Conservation (phyloP, 176 grass and related monocot species). For the Musa acuminata region DNA sequence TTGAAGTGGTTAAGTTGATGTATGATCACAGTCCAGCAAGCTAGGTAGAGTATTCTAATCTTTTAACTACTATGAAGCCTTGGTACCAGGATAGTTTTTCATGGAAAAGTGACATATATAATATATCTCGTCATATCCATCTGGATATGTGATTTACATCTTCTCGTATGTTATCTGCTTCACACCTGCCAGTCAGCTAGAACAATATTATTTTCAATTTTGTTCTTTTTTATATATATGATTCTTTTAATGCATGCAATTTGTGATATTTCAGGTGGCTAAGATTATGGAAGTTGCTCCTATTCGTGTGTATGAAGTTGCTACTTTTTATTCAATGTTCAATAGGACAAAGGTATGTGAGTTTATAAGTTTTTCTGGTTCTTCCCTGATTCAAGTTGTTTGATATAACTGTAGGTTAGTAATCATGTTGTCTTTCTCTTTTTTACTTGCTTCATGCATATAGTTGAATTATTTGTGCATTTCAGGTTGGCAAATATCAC, state of each 20-base stretch:
- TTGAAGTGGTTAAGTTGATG: not conserved
- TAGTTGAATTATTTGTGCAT: slow-evolving; percentile 4
- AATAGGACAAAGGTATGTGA: slow-evolving; percentile 65
- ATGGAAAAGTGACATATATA: not conserved
- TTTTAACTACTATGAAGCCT: not conserved
- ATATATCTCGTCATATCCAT: too few species aligned
- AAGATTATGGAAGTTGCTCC: slow-evolving; percentile 79
- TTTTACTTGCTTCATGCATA: not conserved
- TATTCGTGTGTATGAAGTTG: slow-evolving; percentile 96
- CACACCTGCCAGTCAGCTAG: not conserved
- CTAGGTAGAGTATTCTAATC: not conserved
- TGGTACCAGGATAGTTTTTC: not conserved
- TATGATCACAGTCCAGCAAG: not conserved
- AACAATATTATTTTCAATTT: not conserved
- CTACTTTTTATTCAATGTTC: slow-evolving; percentile 98
- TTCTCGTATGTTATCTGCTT: not conserved
- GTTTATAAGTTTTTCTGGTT: slow-evolving; percentile 7
- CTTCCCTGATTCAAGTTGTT: too few species aligned
- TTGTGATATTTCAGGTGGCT: slow-evolving; percentile 57
- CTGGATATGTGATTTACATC: too few species aligned
- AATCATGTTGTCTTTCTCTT: not conserved
- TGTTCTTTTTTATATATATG: not conserved
- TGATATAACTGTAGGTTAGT: not conserved
- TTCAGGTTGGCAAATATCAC: slow-evolving; percentile 94
- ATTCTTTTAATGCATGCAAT: not conserved